These are phyloP conservation scores for Pyrus hybrid DNA, from an alignment of 331 rosid genomes.

Conservation along the genomic window DNA sequence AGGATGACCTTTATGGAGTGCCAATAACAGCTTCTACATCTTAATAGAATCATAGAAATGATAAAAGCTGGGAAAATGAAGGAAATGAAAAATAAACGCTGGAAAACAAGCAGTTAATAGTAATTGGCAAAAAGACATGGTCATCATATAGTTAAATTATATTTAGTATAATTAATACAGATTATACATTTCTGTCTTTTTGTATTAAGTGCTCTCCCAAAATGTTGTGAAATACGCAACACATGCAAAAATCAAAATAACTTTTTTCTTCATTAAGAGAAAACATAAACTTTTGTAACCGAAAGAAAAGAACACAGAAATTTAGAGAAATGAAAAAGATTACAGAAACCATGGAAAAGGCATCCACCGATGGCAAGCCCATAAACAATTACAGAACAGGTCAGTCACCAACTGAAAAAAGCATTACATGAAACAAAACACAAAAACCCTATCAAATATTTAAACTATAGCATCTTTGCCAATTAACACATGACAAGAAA, in stretches of 20 bases:
- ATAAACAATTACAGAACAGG: too few species aligned
- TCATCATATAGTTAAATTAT: not conserved
- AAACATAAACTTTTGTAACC: too few species aligned
- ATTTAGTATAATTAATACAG: too few species aligned
- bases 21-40: not conserved
- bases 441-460: not conserved
- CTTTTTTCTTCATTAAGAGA: not conserved
- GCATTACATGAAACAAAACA: too few species aligned
- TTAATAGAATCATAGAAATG: not conserved
- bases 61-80: not conserved
- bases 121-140: not conserved
- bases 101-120: not conserved
- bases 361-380: too few species aligned
- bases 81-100: not conserved
- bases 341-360: too few species aligned
- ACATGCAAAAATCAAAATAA: too few species aligned
- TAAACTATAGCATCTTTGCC: not conserved
- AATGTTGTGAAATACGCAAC: not conserved
- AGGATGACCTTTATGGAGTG: not conserved
- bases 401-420: too few species aligned
- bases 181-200: not conserved
- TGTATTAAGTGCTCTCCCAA: not conserved
- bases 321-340: too few species aligned
- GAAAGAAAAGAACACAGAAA: too few species aligned
- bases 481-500: not conserved